phyloP scores from a whole-genome alignment of 2,329 filamentous ascomycete genomes.

The Aspergillus ochraceus region DNA sequence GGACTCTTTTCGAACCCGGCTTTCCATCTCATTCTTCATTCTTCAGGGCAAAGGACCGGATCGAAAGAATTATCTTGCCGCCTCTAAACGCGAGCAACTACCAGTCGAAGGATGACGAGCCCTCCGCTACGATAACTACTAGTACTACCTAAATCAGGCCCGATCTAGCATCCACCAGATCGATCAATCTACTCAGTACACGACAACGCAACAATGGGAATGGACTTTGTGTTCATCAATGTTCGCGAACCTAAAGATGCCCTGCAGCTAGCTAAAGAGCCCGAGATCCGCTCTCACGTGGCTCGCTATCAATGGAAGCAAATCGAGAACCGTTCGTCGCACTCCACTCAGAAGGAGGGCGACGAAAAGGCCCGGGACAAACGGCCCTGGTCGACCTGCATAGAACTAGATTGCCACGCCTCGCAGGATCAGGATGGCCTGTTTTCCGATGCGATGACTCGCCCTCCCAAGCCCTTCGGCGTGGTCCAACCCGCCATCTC shows the following conservation, averaged over 20 bases:
- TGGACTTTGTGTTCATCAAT: slow-evolving; percentile 29
- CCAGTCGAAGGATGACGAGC: background rate
- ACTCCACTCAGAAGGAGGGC: slow-evolving; percentile 4
- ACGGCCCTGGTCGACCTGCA: background rate
- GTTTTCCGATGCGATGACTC: background rate
- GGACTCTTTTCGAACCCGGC: too few species aligned
- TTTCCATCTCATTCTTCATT: too few species aligned
- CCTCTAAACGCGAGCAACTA: background rate
- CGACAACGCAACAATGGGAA: background rate
- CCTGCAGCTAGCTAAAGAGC: slow-evolving; percentile 25
- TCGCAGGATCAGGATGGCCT: background rate
- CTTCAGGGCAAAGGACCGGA: too few species aligned
- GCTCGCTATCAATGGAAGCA: slow-evolving; percentile 27
- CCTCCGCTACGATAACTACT: background rate
- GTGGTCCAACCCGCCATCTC: background rate
- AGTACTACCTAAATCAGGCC: too few species aligned
- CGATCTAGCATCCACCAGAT: background rate
- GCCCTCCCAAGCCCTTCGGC: background rate
- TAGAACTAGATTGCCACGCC: background rate
- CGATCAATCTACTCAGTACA: too few species aligned
- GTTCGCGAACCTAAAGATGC: slow-evolving; percentile 25
- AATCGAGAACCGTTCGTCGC: background rate
- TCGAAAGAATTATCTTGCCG: background rate
- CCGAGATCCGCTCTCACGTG: slow-evolving; percentile 27
- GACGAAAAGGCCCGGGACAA: background rate